phyloP scores from a whole-genome alignment of 2,329 filamentous ascomycete species.

The Pestalotiopsis sp. region DNA sequence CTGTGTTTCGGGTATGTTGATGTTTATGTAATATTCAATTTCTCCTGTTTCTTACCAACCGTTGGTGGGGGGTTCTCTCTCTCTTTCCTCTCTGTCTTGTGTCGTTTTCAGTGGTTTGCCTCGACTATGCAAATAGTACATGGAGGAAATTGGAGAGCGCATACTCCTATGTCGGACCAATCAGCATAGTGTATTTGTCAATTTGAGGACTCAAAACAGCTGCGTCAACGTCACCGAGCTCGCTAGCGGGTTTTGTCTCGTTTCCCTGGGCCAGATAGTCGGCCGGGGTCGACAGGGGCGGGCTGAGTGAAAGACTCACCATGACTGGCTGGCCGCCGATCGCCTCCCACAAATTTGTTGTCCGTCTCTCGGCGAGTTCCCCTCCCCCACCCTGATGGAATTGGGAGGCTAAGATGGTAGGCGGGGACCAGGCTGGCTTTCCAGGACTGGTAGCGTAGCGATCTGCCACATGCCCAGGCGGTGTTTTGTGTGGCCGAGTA shows the following conservation, averaged over 20 bases:
- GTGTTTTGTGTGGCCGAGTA: slow-evolving; percentile 11
- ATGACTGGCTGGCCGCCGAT: slow-evolving; percentile 10
- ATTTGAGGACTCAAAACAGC: slow-evolving; percentile 25
- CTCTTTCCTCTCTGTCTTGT: neutral
- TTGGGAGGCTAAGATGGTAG: slow-evolving; percentile 6
- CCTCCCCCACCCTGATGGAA: slow-evolving; percentile 17
- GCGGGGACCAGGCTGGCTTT: slow-evolving; percentile 9
- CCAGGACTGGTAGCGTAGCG: slow-evolving; percentile 3
- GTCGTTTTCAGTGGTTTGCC: neutral
- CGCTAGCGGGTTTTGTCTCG: slow-evolving; percentile 21
- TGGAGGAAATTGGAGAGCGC: slow-evolving; percentile 14
- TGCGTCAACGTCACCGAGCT: slow-evolving; percentile 34
- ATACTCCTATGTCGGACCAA: slow-evolving; percentile 22
- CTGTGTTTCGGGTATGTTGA: neutral
- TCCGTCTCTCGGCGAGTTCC: slow-evolving; percentile 17
- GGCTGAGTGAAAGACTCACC: slow-evolving; percentile 5
- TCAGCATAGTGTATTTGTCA: slow-evolving; percentile 30
- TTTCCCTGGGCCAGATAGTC: slow-evolving; percentile 10
- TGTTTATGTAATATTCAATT: neutral
- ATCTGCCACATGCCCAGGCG: slow-evolving; percentile 17
- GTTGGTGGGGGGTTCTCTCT: neutral
- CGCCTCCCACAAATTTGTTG: slow-evolving; percentile 12
- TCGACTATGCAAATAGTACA: neutral
- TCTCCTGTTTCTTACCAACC: neutral
- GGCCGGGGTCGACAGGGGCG: slow-evolving; percentile 8